These are phyloP conservation scores for Guadua angustifolia DNA, from an alignment of 176 grass and related monocot species.

Conservation along the genomic window DNA sequence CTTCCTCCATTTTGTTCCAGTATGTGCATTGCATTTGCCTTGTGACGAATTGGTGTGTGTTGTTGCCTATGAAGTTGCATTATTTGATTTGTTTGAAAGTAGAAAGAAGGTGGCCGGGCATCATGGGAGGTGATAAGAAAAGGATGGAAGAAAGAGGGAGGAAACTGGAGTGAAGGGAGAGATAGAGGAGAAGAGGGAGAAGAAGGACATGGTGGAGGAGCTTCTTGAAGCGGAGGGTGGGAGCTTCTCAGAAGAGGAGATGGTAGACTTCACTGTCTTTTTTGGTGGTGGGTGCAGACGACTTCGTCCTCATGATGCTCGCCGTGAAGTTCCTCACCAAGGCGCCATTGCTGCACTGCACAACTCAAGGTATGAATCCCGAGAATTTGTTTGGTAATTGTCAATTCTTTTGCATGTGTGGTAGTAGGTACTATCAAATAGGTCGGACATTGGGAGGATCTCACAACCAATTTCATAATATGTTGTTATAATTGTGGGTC, in stretches of 20 bases:
- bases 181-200: conserved; percentile 28
- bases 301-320: conserved; percentile 85
- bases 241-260: conserved; percentile 83
- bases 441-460: conserved; percentile 12
- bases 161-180: neutral
- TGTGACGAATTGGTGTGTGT: neutral
- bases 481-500: conserved; percentile 1
- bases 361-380: conserved; percentile 62
- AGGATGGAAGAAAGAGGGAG: conserved; percentile 58
- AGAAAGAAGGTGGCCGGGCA: conserved; percentile 87
- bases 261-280: conserved; percentile 91
- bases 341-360: conserved; percentile 63
- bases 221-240: conserved; percentile 73
- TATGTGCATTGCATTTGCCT: neutral
- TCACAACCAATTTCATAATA: conserved; percentile 43
- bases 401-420: conserved; percentile 48
- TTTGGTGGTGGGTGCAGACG: conserved; percentile 87
- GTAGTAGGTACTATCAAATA: conserved; percentile 50
- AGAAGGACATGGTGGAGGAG: conserved; percentile 92
- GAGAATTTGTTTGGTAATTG: neutral
- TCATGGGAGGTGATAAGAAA: conserved; percentile 81
- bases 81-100: conserved; percentile 6
- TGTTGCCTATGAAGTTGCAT: neutral
- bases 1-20: neutral
- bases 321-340: conserved; percentile 94